Base-by-base conservation (phyloP, 2,329 filamentous ascomycete species). In the Diaporthe helianthi region DNA sequence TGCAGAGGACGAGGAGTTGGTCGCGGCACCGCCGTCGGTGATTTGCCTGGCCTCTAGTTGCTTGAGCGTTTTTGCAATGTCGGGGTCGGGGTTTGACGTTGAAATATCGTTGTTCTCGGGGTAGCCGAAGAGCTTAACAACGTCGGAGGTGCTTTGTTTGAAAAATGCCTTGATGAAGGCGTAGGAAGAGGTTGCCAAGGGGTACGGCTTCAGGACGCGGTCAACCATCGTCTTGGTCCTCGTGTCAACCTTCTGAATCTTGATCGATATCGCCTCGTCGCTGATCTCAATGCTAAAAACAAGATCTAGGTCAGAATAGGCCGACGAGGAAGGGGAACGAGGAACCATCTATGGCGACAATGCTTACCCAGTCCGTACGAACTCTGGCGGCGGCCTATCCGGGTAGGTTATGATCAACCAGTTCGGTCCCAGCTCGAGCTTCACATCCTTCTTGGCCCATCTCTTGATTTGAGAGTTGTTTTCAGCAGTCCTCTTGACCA, bases 401-500 rank as follows among this genome's bases (percentile, higher is more conserved):
- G 90, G 90, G 72, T 87, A 91, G 61, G 88, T 83, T 31, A 90
- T 80, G 49, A 90, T 85, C 33, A 92, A 80, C 89, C 88, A 91
- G 63, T 80, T 82, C 68, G 83, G 83, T 41, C 80, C 81, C 36
- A 90, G 71, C 46, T 80, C 81, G 60, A 87, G 81, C 0, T 82
- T 78, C 31, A 81, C 80, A 12, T 87, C 88, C 38, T 82, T 82
- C 41, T 82, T 78, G 3, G 79, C 44, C 70, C 70, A 71, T 12
- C 33, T 73, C 10, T 73, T 77, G n/a, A 89, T 76, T 2, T 82
- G 68, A 0, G 81, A 80, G 69, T 84, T 82, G 17, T 75, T 79
- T 33, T 81, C 79, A 1, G 86, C 82, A 15, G 82, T 77, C 38
- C 74, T 74, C 36, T 80, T 75, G 10, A 84, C 82, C n/a, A 82